Base-by-base conservation (phyloP, 1,139 yeast species). In the Hyphopichia pseudoburtonii region DNA sequence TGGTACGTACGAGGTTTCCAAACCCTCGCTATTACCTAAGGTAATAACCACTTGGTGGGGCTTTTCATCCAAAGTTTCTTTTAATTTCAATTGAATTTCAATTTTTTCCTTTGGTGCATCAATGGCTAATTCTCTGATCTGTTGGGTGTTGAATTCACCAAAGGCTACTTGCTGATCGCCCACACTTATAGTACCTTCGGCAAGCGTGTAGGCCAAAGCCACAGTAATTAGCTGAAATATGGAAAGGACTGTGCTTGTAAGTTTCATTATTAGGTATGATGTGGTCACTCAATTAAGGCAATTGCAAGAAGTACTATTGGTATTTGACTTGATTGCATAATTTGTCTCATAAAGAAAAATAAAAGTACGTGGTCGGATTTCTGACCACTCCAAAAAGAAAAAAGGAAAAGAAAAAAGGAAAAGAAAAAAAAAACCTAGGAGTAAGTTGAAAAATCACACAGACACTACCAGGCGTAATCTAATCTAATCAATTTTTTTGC, bases 71-170 rank as follows among this genome's bases (percentile, higher is more conserved):
- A 50, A 34, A 16, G 42, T 45, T 14, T 56, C 60, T 11, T 50
- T 50, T 35, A 70, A 52, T 18, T 52, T 48, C 34, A 70, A 52
- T 25, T 56, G 55, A 31, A 70, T 43, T 7, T 57, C 59, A 27
- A 66, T 46, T 35, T 49, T 54, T 40, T 69, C 75, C 43, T 60
- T 64, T 22, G 64, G 55, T 3, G 62, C 44, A 18, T 62, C 65
- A 33, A 70, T 40, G 3, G 56, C 31, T 34, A 70, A 51, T 39
- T 48, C 62, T 41, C 59, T 63, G 38, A 66, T 52, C 44, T 63
- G 68, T 38, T 54, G 64, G 12, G 73, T 66, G 39, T 57, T 56
- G 33, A 66, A 42, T 45, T 67, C 73, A 3, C 73, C 75, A 41
- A 60, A 54, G 26, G 55, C 50, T 28, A 64, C 51, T 11, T 46